Conservation (phyloP, 805 yeast genomes). For the Ogataea wickerhamii region DNA sequence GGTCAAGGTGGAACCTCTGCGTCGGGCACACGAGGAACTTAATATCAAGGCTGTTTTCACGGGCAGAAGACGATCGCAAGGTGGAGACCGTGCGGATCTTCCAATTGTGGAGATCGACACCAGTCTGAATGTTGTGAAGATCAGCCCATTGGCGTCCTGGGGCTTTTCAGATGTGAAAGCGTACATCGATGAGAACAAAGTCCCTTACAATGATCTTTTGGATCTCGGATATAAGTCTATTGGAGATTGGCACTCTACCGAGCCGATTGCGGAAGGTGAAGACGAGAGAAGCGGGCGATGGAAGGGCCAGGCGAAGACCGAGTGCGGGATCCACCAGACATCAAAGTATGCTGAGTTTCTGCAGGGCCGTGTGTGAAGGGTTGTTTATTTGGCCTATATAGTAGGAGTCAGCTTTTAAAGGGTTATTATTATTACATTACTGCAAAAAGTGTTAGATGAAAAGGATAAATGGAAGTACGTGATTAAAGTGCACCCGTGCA, state of each 20-base stretch:
- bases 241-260: conserved; percentile 95
- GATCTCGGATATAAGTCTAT: conserved; percentile 87
- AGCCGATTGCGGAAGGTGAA: conserved; percentile 84
- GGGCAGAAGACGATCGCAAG: conserved; percentile 88
- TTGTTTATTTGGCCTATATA: no score
- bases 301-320: conserved; percentile 90
- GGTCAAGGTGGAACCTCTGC: conserved; percentile 90
- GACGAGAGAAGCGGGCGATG: conserved; percentile 97
- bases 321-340: conserved; percentile 91
- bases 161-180: conserved; percentile 63
- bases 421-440: no score
- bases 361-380: no score
- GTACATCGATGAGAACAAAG: conserved; percentile 66
- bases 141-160: conserved; percentile 88
- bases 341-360: conserved; percentile 66
- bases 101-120: conserved; percentile 76
- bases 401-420: no score
- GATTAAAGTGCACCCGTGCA: no score
- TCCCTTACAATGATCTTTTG: conserved; percentile 81
- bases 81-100: conserved; percentile 71
- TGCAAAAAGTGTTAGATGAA: no score
- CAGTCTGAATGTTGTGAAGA: conserved; percentile 67
- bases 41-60: conserved; percentile 83
- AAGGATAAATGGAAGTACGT: no score
- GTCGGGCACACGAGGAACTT: conserved; percentile 73